Percentiles rank a stretch among this genome's conserved stretches.
phyloP scores from a whole-genome alignment of 1,139 yeast genomes.

The Williopsis jadinii region DNA sequence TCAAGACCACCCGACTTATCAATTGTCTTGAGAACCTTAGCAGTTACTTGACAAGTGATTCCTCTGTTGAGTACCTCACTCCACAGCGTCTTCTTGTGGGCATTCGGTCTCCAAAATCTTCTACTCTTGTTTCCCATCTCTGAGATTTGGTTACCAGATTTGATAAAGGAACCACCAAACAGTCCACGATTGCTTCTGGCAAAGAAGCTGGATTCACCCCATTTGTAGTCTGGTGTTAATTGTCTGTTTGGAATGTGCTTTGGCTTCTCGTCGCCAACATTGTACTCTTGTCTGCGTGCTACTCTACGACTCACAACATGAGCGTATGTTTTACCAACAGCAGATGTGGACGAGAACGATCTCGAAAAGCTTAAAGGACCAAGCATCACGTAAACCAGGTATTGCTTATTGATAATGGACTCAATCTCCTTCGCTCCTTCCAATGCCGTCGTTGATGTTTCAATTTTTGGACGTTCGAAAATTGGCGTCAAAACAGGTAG shows the following conservation, averaged over 20 bases:
- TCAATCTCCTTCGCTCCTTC: too few relatives aligned
- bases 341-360: slow-evolving; percentile 13
- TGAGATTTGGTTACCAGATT: slow-evolving; percentile 70
- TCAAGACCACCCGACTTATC: slow-evolving; percentile 94
- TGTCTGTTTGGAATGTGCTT: slow-evolving; percentile 40
- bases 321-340: slow-evolving; percentile 7
- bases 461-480: not conserved
- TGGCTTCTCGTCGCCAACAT: slow-evolving; percentile 41
- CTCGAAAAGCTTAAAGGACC: slow-evolving; percentile 13
- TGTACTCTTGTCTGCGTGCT: slow-evolving; percentile 31
- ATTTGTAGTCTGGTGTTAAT: slow-evolving; percentile 69
- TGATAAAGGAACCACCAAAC: slow-evolving; percentile 82
- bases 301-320: slow-evolving; percentile 24
- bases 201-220: slow-evolving; percentile 68
- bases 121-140: slow-evolving; percentile 71
- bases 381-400: slow-evolving; percentile 5
- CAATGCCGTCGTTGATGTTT: not conserved
- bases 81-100: slow-evolving; percentile 71
- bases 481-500: too few relatives aligned
- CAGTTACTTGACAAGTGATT: slow-evolving; percentile 54
- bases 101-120: slow-evolving; percentile 79
- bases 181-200: slow-evolving; percentile 85
- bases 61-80: slow-evolving; percentile 64
- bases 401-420: not conserved
- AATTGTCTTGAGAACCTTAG: slow-evolving; percentile 79